phyloP scores from a whole-genome alignment of 495 filamentous ascomycete species.

The Aspergillus avenaceus region DNA sequence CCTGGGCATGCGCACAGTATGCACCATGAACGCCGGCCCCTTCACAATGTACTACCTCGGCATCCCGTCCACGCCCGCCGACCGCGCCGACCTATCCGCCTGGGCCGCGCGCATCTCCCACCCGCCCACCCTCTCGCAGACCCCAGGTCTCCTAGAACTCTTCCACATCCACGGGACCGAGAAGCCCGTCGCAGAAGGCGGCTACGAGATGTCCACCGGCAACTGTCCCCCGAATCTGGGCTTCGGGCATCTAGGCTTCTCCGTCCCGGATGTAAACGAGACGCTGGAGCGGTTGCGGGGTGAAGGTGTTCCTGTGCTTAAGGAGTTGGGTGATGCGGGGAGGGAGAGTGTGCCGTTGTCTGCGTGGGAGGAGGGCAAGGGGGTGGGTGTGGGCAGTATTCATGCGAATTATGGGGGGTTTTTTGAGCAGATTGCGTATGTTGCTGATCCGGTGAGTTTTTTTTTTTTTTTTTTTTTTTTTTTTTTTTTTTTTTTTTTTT shows the following conservation, averaged over 20 bases:
- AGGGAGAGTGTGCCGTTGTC: constrained; percentile 31
- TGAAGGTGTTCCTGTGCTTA: constrained; percentile 29
- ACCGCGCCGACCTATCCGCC: constrained; percentile 14
- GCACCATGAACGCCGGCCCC: constrained; percentile 41
- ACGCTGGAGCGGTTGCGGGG: constrained; percentile 28
- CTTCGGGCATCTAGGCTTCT: constrained; percentile 39
- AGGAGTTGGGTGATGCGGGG: constrained; percentile 30
- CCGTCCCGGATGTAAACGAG: constrained; percentile 30
- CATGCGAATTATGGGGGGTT: constrained; percentile 32
- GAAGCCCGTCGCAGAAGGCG: constrained; percentile 6
- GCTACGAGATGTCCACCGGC: constrained; percentile 17
- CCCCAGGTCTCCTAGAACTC: constrained; percentile 31
- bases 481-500: not conserved
- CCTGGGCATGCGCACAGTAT: constrained; percentile 46
- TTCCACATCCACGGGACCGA: constrained; percentile 35
- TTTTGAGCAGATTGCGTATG: constrained; percentile 37
- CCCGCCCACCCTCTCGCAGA: constrained; percentile 23
- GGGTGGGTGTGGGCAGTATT: constrained; percentile 29
- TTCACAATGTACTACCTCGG: constrained; percentile 44
- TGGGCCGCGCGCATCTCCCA: constrained; percentile 26
- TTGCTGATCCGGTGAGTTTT: constrained; percentile 36
- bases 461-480: not conserved
- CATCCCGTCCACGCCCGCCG: constrained; percentile 24
- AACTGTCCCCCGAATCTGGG: constrained; percentile 33
- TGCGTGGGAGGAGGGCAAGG: constrained; percentile 32